These are phyloP conservation scores for Penicillium simplicissimum DNA, from an alignment of 495 filamentous ascomycete genomes.

Conservation along the genomic window DNA sequence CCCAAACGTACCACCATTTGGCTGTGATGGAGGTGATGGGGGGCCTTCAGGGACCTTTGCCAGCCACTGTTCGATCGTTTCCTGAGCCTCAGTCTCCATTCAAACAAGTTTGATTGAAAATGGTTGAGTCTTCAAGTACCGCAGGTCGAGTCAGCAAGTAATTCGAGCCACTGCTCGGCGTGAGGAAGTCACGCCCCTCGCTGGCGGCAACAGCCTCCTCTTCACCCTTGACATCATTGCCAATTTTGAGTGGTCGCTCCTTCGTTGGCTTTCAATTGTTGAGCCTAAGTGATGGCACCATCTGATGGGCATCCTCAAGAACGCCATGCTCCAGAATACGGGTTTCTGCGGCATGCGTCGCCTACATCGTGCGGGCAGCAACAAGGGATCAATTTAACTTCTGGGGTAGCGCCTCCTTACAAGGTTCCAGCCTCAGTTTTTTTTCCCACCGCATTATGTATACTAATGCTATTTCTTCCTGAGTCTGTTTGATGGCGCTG, in stretches of 20 bases:
- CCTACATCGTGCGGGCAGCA: background rate
- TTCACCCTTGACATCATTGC: background rate
- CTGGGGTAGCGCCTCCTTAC: background rate
- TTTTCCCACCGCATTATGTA: background rate
- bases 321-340: constrained; percentile 1
- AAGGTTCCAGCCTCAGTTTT: background rate
- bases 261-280: background rate
- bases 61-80: constrained; percentile 19
- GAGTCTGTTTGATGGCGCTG: background rate
- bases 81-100: constrained; percentile 2
- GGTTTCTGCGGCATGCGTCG: background rate
- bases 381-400: constrained; percentile 4
- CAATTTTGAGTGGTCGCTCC: background rate
- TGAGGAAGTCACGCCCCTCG: background rate
- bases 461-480: background rate
- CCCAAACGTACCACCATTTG: background rate
- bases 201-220: background rate
- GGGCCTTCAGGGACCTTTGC: constrained; percentile 6
- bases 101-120: background rate
- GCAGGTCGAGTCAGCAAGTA: background rate
- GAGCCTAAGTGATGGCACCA: background rate
- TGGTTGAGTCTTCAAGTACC: background rate
- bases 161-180: background rate
- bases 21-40: background rate
- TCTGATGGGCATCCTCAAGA: background rate